These are phyloP conservation scores for Kluyveromyces marxianus DNA, from an alignment of 1,139 yeast genomes.

Conservation along the genomic window DNA sequence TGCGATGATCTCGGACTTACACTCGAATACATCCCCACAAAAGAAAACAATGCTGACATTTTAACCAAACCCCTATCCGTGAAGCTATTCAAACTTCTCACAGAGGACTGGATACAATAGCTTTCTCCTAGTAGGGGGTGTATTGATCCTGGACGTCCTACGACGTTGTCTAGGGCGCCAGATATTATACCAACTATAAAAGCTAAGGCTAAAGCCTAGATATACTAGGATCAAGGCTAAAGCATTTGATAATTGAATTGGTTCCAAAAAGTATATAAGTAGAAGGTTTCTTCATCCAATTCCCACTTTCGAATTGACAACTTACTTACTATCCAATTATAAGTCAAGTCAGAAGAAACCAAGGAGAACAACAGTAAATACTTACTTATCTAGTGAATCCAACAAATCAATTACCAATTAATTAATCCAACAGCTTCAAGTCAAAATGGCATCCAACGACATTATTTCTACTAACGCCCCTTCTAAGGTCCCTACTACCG, in stretches of 20 bases:
- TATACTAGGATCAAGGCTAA: neutral
- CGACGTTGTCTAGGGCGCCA: neutral
- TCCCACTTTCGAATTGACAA: neutral
- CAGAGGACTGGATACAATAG: slow-evolving; percentile 5
- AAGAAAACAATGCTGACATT: slow-evolving; percentile 9
- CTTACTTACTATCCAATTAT: neutral
- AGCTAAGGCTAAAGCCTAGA: neutral
- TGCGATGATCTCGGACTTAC: neutral
- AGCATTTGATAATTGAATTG: neutral
- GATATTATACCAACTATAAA: neutral
- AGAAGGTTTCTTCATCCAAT: slow-evolving; percentile 1
- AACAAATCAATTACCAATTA: neutral
- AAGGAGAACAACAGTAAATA: neutral
- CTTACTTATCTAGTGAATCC: neutral
- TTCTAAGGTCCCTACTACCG: neutral
- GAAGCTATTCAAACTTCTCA: slow-evolving; percentile 3
- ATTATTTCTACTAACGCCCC: neutral
- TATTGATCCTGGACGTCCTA: neutral
- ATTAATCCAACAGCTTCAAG: neutral
- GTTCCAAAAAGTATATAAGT: neutral
- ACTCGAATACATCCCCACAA: slow-evolving; percentile 7
- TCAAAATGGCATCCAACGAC: neutral
- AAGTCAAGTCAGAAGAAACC: neutral
- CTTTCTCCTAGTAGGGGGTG: slow-evolving; percentile 2
- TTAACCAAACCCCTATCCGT: slow-evolving; percentile 10